Evolutionary conservation across 164 flowering plant genomes (phyloP).

Genomic region (Magnolia sinica): DNA sequence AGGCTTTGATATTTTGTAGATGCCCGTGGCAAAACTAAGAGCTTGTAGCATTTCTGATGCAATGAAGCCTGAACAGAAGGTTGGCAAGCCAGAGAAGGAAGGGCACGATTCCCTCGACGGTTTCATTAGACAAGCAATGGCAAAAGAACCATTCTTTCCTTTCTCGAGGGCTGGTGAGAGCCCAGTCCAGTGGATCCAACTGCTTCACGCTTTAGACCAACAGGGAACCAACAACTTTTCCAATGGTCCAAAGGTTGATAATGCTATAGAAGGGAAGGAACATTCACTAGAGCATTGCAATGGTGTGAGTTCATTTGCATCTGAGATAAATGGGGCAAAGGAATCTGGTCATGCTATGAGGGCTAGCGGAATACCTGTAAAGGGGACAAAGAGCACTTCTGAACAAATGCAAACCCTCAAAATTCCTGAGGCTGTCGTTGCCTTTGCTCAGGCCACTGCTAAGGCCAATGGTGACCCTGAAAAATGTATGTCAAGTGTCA

Average conservation of each 20-base stretch:
- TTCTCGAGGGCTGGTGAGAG: slow-evolving; percentile 62
- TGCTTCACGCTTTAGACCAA: slow-evolving; percentile 72
- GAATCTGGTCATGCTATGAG: slow-evolving; percentile 18
- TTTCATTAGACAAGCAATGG: slow-evolving; percentile 64
- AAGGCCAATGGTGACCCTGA: slow-evolving; percentile 36
- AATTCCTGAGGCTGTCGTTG: slow-evolving; percentile 37
- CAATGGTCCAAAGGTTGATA: slow-evolving; percentile 14
- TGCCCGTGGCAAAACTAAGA: slow-evolving; percentile 49
- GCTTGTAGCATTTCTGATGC: slow-evolving; percentile 36
- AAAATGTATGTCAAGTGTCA: slow-evolving; percentile 31
- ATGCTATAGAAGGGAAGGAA: slow-evolving; percentile 1
- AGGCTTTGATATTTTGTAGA: slow-evolving; percentile 17
- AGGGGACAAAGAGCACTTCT: slow-evolving; percentile 30
- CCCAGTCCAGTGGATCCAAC: slow-evolving; percentile 75
- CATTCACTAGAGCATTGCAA: slow-evolving; percentile 15
- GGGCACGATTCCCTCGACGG: slow-evolving; percentile 67
- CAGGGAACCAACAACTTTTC: slow-evolving; percentile 52
- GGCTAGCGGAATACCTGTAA: slow-evolving; percentile 24
- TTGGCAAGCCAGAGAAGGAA: slow-evolving; percentile 32
- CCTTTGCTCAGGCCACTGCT: slow-evolving; percentile 33
- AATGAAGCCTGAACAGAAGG: slow-evolving; percentile 45
- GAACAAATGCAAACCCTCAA: slow-evolving; percentile 33
- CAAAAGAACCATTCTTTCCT: slow-evolving; percentile 63
- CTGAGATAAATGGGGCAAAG: slow-evolving; percentile 22
- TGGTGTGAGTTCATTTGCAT: slow-evolving; percentile 26